phyloP scores from a whole-genome alignment of 345 rosid genomes.

The Passiflora organensis region DNA sequence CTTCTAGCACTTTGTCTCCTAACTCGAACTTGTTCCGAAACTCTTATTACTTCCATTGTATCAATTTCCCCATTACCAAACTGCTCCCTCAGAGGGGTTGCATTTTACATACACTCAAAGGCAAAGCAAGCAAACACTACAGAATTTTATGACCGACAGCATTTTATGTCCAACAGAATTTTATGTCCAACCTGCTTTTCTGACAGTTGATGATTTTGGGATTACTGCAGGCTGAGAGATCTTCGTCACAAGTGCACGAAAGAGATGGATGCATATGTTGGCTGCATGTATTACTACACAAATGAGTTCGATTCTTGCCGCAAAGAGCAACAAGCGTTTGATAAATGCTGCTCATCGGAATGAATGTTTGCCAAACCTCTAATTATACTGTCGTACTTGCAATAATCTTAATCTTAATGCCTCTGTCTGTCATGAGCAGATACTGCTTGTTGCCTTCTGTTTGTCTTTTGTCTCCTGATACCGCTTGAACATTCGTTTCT shows the following conservation, averaged over 20 bases:
- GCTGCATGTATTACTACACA: slow-evolving; percentile 94
- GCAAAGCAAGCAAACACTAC: too few species aligned
- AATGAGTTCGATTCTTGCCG: slow-evolving; percentile 96
- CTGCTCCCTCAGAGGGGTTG: too few species aligned
- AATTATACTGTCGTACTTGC: slow-evolving; percentile 7
- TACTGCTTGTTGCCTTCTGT: slow-evolving; percentile 20
- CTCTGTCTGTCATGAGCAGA: slow-evolving; percentile 31
- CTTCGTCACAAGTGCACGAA: slow-evolving; percentile 84
- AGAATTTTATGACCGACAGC: too few species aligned
- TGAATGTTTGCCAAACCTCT: slow-evolving; percentile 35
- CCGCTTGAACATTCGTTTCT: too few species aligned
- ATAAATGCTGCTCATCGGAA: slow-evolving; percentile 83
- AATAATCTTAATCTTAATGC: slow-evolving; percentile 47
- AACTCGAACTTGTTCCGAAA: too few species aligned
- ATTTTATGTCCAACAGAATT: too few species aligned
- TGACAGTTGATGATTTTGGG: slow-evolving; percentile 11
- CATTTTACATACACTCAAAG: too few species aligned
- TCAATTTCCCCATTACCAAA: too few species aligned
- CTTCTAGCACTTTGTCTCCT: too few species aligned
- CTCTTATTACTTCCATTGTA: too few species aligned
- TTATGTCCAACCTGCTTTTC: too few species aligned
- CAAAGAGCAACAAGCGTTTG: slow-evolving; percentile 92
- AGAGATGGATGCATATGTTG: slow-evolving; percentile 86
- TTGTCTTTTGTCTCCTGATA: too few species aligned
- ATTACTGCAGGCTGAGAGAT: slow-evolving; percentile 79